Conservation (phyloP, 768 basidiomycete genomes). For the Psilocybe subaeruginosa region DNA sequence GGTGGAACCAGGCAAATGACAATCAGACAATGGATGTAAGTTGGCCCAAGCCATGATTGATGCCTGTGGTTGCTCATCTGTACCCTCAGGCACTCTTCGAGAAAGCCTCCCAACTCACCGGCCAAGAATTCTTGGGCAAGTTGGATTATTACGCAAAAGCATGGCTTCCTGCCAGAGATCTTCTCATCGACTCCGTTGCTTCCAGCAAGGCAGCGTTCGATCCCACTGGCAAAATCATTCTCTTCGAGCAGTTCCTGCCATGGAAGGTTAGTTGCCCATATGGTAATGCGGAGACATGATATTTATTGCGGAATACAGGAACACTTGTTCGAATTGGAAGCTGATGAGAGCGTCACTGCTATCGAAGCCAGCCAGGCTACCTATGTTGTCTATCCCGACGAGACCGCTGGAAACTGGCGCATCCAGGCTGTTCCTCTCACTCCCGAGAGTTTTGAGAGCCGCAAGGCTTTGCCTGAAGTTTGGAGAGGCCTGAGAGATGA, state of each 20-base stretch:
- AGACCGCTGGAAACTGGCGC: slow-evolving; percentile 77
- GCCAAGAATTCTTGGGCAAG: slow-evolving; percentile 80
- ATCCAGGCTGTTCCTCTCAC: slow-evolving; percentile 88
- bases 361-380: slow-evolving; percentile 56
- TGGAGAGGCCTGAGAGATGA: slow-evolving; percentile 95
- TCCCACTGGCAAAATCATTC: slow-evolving; percentile 73
- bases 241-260: slow-evolving; percentile 80
- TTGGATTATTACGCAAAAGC: slow-evolving; percentile 84
- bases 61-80: background rate
- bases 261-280: slow-evolving; percentile 69
- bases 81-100: slow-evolving; percentile 64
- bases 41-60: slow-evolving; percentile 11
- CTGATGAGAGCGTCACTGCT: slow-evolving; percentile 45
- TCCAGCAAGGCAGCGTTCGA: slow-evolving; percentile 62
- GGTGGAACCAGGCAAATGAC: slow-evolving; percentile 86
- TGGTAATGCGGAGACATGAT: background rate
- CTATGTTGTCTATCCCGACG: slow-evolving; percentile 92
- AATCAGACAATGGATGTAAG: slow-evolving; percentile 74
- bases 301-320: slow-evolving; percentile 40
- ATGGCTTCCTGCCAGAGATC: slow-evolving; percentile 90
- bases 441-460: slow-evolving; percentile 84
- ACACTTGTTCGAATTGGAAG: slow-evolving; percentile 89
- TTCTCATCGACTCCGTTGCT: slow-evolving; percentile 65
- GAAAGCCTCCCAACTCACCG: slow-evolving; percentile 80
- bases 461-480: slow-evolving; percentile 89